Base-by-base conservation (phyloP, 1,284 basidiomycete species). In the Trametes sp. region DNA sequence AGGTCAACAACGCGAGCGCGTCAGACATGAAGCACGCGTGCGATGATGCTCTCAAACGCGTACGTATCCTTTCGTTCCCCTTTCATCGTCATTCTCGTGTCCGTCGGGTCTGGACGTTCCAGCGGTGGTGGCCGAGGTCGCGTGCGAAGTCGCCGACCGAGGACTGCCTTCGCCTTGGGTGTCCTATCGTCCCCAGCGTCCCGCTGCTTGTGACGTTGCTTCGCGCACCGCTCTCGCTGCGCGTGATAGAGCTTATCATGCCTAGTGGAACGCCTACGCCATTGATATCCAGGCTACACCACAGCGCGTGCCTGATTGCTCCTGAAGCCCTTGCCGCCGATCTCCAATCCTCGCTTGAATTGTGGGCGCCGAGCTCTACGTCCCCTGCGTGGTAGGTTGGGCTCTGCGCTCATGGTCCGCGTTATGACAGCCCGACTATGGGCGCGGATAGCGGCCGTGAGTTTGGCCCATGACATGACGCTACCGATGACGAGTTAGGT, bases 31-130 rank as follows among this genome's bases (percentile, higher is more conserved):
- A 97, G 81, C 88, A 90, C 70, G 88, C 95, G 14, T 90, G 93
- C 69, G 96, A 98, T 75, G 95, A 97, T 80, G 90, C 90, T 42
- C 80, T 97, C 65, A 94, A 93, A 77, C 88, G 92, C 75, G 95
- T 96, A 73, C 68, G 93, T 85, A 21, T 19, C 36, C 33, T 48
- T 28, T 29, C 33, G 26, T 1, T 49, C 28, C 50, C 29, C 36
- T 31, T n/a, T 26, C 5, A 8, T 45, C 9, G 3, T 24, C 10
- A 4, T 2, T 7, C 5, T 45, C 14, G 42, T 45, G 42, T 45
- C 14, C 24, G 2, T 19, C 24, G 13, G 24, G 45, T 23, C 44
- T 26, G 45, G 10, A 41, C 38, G 16, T 41, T 19, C 9, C 10
- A 14, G 33, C 33, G 23, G 31, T 5, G 8, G 19, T 7, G n/a